phyloP scores from a whole-genome alignment of 1,284 basidiomycete species.

The Sphagnurus paluster region DNA sequence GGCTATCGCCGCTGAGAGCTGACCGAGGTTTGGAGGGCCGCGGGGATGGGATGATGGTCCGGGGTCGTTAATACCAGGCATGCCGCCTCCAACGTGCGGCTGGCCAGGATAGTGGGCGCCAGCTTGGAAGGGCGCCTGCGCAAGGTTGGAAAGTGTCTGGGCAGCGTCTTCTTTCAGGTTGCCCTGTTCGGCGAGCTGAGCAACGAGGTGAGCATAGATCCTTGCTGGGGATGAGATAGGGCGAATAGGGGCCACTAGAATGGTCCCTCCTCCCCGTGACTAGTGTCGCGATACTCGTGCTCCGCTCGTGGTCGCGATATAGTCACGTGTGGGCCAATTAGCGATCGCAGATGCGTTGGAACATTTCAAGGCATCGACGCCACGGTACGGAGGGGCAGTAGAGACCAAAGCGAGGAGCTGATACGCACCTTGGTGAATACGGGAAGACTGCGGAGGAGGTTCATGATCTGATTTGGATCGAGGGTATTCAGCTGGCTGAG shows the following conservation, averaged over 20 bases:
- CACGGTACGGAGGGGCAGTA: conserved; percentile 5
- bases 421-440: conserved; percentile 45
- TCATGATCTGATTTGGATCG: conserved; percentile 51
- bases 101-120: conserved; percentile 26
- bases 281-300: conserved; percentile 35
- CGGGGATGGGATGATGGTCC: conserved; percentile 75
- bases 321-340: conserved; percentile 44
- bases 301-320: conserved; percentile 33
- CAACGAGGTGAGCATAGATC: not conserved
- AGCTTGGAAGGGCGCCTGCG: conserved; percentile 40
- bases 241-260: conserved; percentile 5
- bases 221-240: conserved; percentile 12
- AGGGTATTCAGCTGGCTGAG: conserved; percentile 32
- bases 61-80: conserved; percentile 54
- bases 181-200: conserved; percentile 38
- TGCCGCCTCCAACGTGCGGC: conserved; percentile 24
- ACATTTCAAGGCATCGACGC: conserved; percentile 4
- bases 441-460: conserved; percentile 49
- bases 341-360: conserved; percentile 19
- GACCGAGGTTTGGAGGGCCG: conserved; percentile 65
- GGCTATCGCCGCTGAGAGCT: conserved; percentile 54
- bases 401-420: conserved; percentile 7
- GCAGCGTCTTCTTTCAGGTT: conserved; percentile 64
- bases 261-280: conserved; percentile 38
- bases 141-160: conserved; percentile 61